Evolutionary conservation across 345 rosid species (phyloP).

Genomic region (Bruguiera gymnorhiza): DNA sequence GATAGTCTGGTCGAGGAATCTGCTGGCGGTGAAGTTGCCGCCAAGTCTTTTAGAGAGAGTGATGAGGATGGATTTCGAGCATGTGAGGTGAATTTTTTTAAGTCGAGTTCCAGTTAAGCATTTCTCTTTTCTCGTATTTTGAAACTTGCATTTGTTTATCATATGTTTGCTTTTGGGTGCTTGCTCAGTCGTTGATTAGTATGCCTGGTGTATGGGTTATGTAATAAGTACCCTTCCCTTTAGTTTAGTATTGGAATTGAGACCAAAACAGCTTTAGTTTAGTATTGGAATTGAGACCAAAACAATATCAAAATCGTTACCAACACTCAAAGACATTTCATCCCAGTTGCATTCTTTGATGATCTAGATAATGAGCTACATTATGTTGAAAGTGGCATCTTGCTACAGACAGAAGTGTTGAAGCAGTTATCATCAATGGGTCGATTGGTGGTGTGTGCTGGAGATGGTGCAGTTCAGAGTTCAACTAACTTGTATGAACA

Average conservation of each 20-base stretch:
- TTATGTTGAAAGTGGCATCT: conserved; percentile 11
- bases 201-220: no score
- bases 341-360: background rate
- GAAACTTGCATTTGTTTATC: background rate
- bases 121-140: background rate
- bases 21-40: conserved; percentile 68
- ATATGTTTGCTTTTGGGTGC: no score
- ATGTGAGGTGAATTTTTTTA: conserved; percentile 52
- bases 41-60: conserved; percentile 49
- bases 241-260: no score
- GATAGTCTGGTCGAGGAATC: conserved; percentile 80
- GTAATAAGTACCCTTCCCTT: no score
- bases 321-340: background rate
- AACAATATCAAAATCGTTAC: no score
- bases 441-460: conserved; percentile 76
- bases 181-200: background rate
- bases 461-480: conserved; percentile 83
- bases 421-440: conserved; percentile 80
- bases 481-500: conserved; percentile 65
- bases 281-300: no score
- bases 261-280: no score
- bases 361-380: background rate
- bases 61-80: conserved; percentile 68
- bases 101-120: background rate
- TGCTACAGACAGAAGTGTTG: conserved; percentile 73